These are phyloP conservation scores for Irpex rosettiformis DNA, from an alignment of 1,284 basidiomycete species.

Conservation along the genomic window DNA sequence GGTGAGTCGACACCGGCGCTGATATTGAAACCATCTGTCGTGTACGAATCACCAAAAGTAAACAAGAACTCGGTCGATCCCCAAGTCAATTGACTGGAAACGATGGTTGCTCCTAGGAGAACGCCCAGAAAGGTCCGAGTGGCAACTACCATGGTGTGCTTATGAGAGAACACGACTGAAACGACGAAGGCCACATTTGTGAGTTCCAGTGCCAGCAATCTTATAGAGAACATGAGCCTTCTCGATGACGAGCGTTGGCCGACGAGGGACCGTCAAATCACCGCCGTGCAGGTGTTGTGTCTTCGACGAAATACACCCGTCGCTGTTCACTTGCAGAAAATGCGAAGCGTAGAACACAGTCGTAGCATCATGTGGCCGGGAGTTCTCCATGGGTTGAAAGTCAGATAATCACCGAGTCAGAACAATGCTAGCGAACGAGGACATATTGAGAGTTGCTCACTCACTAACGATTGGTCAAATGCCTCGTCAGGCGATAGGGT, in stretches of 20 bases:
- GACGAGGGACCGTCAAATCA: conserved; percentile 11
- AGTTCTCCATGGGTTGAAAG: too few relatives aligned
- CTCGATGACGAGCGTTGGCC: neutral
- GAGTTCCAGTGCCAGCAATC: too few relatives aligned
- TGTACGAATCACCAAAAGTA: conserved; percentile 57
- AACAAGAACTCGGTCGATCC: conserved; percentile 41
- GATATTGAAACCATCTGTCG: conserved; percentile 52
- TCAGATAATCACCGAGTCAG: too few relatives aligned
- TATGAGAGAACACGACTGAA: neutral
- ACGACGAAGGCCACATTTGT: neutral
- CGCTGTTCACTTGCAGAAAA: too few relatives aligned
- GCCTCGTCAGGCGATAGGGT: neutral
- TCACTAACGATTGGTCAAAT: neutral
- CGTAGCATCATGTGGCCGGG: too few relatives aligned
- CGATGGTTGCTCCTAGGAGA: conserved; percentile 17
- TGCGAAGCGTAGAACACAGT: too few relatives aligned
- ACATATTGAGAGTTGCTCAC: neutral
- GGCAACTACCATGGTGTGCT: neutral
- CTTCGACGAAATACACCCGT: neutral
- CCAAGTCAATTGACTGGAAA: conserved; percentile 26
- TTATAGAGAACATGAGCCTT: too few relatives aligned
- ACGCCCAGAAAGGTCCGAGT: neutral
- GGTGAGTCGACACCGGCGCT: conserved; percentile 53
- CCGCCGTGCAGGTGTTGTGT: conserved; percentile 1
- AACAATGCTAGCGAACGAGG: neutral